Conservation (phyloP, 805 yeast genomes). For the Cyberlindnera meyerae region DNA sequence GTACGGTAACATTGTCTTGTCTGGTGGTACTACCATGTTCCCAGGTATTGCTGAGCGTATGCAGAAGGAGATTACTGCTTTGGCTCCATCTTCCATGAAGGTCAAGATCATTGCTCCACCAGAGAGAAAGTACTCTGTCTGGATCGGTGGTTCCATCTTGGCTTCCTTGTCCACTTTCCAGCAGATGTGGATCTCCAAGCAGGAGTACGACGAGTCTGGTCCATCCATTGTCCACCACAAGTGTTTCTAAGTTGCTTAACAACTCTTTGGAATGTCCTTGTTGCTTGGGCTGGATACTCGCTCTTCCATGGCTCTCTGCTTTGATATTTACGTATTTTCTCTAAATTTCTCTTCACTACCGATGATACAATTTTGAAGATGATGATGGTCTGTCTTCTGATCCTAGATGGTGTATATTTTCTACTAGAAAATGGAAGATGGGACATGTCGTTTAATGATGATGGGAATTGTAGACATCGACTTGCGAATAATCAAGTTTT, state of each 20-base stretch:
- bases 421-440: conserved; percentile 3
- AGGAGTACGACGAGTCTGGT: conserved; percentile 99
- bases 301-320: not conserved
- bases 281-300: conserved; percentile 1
- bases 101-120: conserved; percentile 99
- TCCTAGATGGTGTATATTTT: not conserved
- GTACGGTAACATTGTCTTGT: conserved; percentile 98
- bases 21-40: conserved; percentile 99
- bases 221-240: conserved; percentile 85
- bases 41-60: conserved; percentile 99
- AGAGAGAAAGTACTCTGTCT: conserved; percentile 98
- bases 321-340: not conserved
- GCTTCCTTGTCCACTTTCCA: conserved; percentile 99
- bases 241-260: conserved; percentile 35
- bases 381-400: not conserved
- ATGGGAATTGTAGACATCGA: too few species aligned
- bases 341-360: not conserved
- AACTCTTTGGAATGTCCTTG: not conserved
- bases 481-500: too few species aligned
- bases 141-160: conserved; percentile 99
- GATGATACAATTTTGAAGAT: not conserved
- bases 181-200: conserved; percentile 99
- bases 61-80: conserved; percentile 99
- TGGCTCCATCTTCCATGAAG: conserved; percentile 99
- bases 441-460: not conserved